These are phyloP conservation scores for Paraphoma chrysanthemicola DNA, from an alignment of 2,329 filamentous ascomycete genomes.

Conservation along the genomic window DNA sequence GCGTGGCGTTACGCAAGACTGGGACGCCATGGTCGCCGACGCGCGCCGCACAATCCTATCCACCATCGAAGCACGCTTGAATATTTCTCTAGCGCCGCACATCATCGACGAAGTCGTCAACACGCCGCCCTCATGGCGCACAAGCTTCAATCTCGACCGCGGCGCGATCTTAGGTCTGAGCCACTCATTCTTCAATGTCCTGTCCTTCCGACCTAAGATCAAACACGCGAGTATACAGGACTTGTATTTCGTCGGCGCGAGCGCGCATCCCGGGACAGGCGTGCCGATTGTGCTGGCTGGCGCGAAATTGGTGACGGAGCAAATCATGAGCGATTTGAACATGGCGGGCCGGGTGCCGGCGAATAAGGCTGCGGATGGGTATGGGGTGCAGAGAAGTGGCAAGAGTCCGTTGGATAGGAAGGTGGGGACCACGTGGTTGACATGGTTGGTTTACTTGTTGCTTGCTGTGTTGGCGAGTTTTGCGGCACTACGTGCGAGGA, in stretches of 20 bases:
- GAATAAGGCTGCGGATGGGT: constrained; percentile 17
- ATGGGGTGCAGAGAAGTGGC: not conserved
- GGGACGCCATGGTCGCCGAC: constrained; percentile 64
- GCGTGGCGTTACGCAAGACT: constrained; percentile 61
- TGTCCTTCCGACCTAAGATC: constrained; percentile 70
- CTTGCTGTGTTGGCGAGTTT: too few relatives aligned
- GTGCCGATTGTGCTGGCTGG: constrained; percentile 77
- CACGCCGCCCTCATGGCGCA: constrained; percentile 69
- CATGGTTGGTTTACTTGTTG: constrained; percentile 18
- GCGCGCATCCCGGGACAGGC: constrained; percentile 77
- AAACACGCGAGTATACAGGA: constrained; percentile 58
- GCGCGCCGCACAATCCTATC: constrained; percentile 67
- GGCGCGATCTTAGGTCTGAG: constrained; percentile 76
- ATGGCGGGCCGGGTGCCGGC: constrained; percentile 48
- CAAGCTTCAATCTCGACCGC: constrained; percentile 75
- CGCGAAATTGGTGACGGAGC: constrained; percentile 66
- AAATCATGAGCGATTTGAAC: constrained; percentile 54
- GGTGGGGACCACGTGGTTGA: constrained; percentile 15
- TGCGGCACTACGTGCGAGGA: too few relatives aligned
- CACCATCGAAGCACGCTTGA: constrained; percentile 67
- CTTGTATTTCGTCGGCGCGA: constrained; percentile 76
- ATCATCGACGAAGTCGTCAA: constrained; percentile 71
- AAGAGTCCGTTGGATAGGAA: constrained; percentile 23
- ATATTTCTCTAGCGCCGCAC: constrained; percentile 57
- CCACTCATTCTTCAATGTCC: constrained; percentile 77